phyloP scores from a whole-genome alignment of 192 early-diverging fungal species.

The Thamnidium elegans region DNA sequence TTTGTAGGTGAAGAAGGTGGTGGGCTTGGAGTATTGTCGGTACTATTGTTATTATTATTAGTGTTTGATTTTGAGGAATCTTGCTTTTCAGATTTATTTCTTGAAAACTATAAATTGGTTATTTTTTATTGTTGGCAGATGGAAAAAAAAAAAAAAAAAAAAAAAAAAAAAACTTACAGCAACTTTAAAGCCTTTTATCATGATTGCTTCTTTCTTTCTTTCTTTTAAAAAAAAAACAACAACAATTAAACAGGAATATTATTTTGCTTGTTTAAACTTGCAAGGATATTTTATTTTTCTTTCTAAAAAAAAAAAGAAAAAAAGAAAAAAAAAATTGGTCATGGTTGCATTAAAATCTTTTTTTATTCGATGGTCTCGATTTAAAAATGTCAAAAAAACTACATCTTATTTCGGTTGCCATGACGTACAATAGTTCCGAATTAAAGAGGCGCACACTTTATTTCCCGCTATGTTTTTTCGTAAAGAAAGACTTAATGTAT shows the following conservation, averaged over 20 bases:
- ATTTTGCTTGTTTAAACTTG: too few species aligned
- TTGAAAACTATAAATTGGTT: background rate
- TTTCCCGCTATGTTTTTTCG: too few species aligned
- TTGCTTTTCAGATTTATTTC: background rate
- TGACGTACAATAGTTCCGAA: too few species aligned
- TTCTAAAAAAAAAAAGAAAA: conserved; percentile 1
- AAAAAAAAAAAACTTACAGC: conserved; percentile 18
- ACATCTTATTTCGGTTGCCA: too few species aligned
- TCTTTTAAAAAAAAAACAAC: background rate
- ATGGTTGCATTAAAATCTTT: too few species aligned
- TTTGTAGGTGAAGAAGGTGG: background rate
- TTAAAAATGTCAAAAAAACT: too few species aligned
- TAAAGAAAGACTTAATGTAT: too few species aligned
- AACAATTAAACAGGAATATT: too few species aligned
- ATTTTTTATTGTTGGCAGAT: background rate
- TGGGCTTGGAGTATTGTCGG: background rate
- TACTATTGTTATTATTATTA: background rate
- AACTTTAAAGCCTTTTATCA: conserved; percentile 34
- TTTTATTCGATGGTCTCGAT: too few species aligned
- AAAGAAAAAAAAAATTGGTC: background rate
- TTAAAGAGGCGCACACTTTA: too few species aligned
- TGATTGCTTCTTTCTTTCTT: conserved; percentile 7
- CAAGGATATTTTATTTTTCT: too few species aligned
- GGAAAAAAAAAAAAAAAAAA: background rate
- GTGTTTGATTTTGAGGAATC: background rate